Base-by-base conservation (phyloP, 768 basidiomycete species). In the Suillus placidus region DNA sequence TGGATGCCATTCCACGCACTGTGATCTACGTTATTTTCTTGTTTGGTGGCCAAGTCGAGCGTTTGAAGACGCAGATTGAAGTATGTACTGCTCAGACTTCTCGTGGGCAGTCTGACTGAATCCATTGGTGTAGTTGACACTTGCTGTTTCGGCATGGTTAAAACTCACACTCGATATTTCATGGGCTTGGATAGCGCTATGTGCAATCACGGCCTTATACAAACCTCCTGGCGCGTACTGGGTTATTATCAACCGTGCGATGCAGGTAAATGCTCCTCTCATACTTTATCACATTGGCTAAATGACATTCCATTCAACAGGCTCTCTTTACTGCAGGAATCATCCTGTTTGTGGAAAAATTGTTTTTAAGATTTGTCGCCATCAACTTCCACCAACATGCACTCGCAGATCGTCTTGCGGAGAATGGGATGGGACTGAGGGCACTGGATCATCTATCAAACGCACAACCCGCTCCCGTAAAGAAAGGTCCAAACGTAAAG, bases 331-430 rank as follows among this genome's bases (percentile, higher is more conserved):
- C 82, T 13, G 74, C 79, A 0, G 71, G 75, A 0, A 62, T 84
- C 38, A 77, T 86, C 55, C 71, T 87, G 1, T 79, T 86, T 14
- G 80, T 74, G 35, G 85, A 87, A 72, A 87, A 86, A 73, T 74
- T 90, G 43, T 87, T 90, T 74, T 75, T 94, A 38, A 90, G 88
- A 70, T 87, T 88, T 66, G 86, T 93, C 54, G 91, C 92, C 35
- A 92, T 92, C 77, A 90, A 87, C 69, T 94, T 93, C 73, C 91
- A 93, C 73, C 83, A 87, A 68, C 89, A 85, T 63, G 90, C 91
- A 2, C 84, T 93, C 26, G 87, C 89, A 12, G 91, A 93, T 63
- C 87, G 91, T 43, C 77, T 93, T 18, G 79, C 81, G 9, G 90
- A 91, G 74, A 93, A 93, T 69, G 83, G 83, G 38, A 77, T 89